These are phyloP conservation scores for Lepiota venenata DNA, from an alignment of 768 basidiomycete species.

Conservation along the genomic window DNA sequence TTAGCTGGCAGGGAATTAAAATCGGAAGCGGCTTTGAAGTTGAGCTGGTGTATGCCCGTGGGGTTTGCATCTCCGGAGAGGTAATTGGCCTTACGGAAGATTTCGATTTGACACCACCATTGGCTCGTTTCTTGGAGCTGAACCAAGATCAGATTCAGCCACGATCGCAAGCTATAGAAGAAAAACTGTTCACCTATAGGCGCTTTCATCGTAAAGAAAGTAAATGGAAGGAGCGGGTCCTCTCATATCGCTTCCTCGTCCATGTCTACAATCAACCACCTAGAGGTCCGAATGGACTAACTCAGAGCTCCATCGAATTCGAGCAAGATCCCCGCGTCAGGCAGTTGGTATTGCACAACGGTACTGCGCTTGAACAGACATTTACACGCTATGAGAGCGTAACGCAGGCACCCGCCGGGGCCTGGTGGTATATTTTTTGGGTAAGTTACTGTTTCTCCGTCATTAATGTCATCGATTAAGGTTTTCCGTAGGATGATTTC, in stretches of 20 bases:
- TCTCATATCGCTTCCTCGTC: conserved; percentile 63
- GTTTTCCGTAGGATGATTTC: conserved; percentile 59
- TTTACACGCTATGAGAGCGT: conserved; percentile 54
- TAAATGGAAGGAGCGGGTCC: conserved; percentile 44
- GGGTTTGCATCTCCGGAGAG: conserved; percentile 44
- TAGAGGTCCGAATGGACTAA: conserved; percentile 38
- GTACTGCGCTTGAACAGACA: conserved; percentile 42
- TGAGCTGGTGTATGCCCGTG: conserved; percentile 51
- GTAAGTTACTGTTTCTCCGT: conserved; percentile 32
- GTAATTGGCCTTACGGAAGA: conserved; percentile 64
- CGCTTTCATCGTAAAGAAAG: conserved; percentile 44
- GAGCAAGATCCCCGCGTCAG: conserved; percentile 58
- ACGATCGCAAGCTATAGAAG: conserved; percentile 41
- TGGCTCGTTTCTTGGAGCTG: conserved; percentile 60
- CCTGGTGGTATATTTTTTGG: conserved; percentile 84
- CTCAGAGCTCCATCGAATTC: conserved; percentile 38
- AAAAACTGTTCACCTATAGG: conserved; percentile 49
- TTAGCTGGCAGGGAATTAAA: conserved; percentile 48
- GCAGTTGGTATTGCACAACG: conserved; percentile 42
- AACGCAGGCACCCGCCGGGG: conserved; percentile 41
- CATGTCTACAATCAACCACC: conserved; percentile 54
- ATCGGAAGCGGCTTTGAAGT: conserved; percentile 71
- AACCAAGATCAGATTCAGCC: conserved; percentile 50
- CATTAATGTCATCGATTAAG: background rate
- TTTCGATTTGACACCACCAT: conserved; percentile 55